Conservation (phyloP, 23 red algal species). For the Gracilaria domingensis region DNA sequence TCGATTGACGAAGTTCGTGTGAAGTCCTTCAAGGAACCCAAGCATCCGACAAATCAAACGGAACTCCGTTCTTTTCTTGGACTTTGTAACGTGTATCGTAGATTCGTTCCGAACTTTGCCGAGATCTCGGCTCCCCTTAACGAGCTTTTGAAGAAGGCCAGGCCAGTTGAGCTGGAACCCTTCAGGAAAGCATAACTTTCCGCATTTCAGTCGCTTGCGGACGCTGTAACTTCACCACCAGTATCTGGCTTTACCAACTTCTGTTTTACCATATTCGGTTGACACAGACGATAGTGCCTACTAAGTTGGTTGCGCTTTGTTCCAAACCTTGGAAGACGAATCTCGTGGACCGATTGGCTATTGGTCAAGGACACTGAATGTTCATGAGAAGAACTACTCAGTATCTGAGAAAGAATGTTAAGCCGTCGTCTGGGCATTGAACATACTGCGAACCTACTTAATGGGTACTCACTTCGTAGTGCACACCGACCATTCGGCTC, state of each 20-base stretch:
- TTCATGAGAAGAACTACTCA: constrained; percentile 38
- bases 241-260: constrained; percentile 7
- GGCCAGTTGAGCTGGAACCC: neutral
- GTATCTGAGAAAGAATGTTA: neutral
- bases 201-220: neutral
- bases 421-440: no score
- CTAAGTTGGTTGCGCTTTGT: constrained; percentile 30
- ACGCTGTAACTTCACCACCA: neutral
- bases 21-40: neutral
- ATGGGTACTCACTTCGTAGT: neutral
- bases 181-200: no score
- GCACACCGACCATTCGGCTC: neutral
- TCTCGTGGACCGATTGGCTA: constrained; percentile 13
- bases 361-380: constrained; percentile 18
- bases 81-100: constrained; percentile 7
- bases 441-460: no score
- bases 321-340: neutral
- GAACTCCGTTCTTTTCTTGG: constrained; percentile 30
- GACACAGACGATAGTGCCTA: constrained; percentile 31
- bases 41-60: constrained; percentile 9
- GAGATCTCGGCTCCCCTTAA: constrained; percentile 1
- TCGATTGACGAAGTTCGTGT: neutral
- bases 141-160: neutral
- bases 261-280: neutral
- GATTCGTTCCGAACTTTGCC: constrained; percentile 18